A percentile compares a stretch with the other conserved stretches of the same genome.
Conservation (phyloP, 805 yeast species). For the Saturnispora serradocipensis region DNA sequence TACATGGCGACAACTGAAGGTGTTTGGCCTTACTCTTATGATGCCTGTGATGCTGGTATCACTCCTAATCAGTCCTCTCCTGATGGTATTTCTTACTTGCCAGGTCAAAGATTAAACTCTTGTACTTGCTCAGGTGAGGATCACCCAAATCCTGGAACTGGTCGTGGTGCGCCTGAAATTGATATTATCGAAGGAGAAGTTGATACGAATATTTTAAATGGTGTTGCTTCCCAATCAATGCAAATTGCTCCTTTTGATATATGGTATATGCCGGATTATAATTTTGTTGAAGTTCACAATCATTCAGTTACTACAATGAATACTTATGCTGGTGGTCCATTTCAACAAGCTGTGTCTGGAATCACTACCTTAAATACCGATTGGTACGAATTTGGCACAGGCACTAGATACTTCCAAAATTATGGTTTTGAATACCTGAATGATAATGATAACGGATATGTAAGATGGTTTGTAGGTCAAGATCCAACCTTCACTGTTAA, state of each 20-base stretch:
- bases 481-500: conserved; percentile 66
- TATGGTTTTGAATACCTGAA: conserved; percentile 73
- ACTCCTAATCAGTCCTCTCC: conserved; percentile 87
- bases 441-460: conserved; percentile 62
- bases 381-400: conserved; percentile 69
- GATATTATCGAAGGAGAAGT: conserved; percentile 85
- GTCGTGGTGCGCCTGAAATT: conserved; percentile 95
- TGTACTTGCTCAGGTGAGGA: conserved; percentile 80
- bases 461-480: conserved; percentile 81
- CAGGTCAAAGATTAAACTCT: conserved; percentile 68
- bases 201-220: conserved; percentile 40
- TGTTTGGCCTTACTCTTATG: conserved; percentile 90
- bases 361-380: conserved; percentile 65
- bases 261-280: conserved; percentile 89
- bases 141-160: conserved; percentile 81
- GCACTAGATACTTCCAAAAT: conserved; percentile 49
- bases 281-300: conserved; percentile 67
- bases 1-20: conserved; percentile 82
- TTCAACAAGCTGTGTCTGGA: conserved; percentile 87
- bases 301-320: conserved; percentile 67
- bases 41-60: conserved; percentile 85
- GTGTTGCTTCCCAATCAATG: conserved; percentile 83
- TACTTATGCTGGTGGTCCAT: conserved; percentile 85
- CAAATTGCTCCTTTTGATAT: conserved; percentile 92
- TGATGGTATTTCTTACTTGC: conserved; percentile 80